Base-by-base conservation (phyloP, 352 stramenopile genomes). In the Globisporangium irregulare region DNA sequence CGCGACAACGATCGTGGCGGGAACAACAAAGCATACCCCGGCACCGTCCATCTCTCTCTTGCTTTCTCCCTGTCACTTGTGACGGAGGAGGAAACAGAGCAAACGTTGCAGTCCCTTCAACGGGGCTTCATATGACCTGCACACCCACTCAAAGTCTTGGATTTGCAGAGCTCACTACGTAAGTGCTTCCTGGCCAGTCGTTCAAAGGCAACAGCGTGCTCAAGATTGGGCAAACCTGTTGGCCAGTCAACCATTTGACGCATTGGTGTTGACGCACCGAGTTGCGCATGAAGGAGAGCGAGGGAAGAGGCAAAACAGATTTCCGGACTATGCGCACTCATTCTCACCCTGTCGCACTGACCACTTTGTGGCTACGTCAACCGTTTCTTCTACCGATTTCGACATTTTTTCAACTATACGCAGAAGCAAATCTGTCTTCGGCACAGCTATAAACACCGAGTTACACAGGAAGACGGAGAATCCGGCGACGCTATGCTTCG, bases 291-390 rank as follows among this genome's bases (percentile, higher is more conserved):
- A 15, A 12, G 14, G 54, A 41, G 15, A 24, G 43, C 4, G 25
- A 38, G 53, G 5, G 50, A 57, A 1, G 50, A 57, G 54, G 12
- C 55, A 61, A 46, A 61, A 61, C 55, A 61, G 55, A 59, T 59
- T 59, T 24, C 43, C 7, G 18, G 15, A 12, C 18, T 24, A 51
- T 59, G 53, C 15, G 53, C 24, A 20, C 51, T 9, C 43, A 12
- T 12, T 51, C 18, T 25, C 15, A 4, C 14, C 22, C 24, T 36
- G 53, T 59, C 53, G 53, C 53, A 38, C 50, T 29, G n/a, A 56
- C 50, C 22, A 56, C 48, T 18, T 22, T 51, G 15, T 51, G 18
- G 18, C 43, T 51, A 15, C 43, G 18, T 51, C 43, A 51, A 24
- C 18, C 5, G 8, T 10, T 50, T 50, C 4, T 50, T 6, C 4